A percentile compares a stretch with the other conserved stretches of the same genome.
phyloP scores from a whole-genome alignment of 306 rosid genomes.

The Chamaecrista fasciculata region DNA sequence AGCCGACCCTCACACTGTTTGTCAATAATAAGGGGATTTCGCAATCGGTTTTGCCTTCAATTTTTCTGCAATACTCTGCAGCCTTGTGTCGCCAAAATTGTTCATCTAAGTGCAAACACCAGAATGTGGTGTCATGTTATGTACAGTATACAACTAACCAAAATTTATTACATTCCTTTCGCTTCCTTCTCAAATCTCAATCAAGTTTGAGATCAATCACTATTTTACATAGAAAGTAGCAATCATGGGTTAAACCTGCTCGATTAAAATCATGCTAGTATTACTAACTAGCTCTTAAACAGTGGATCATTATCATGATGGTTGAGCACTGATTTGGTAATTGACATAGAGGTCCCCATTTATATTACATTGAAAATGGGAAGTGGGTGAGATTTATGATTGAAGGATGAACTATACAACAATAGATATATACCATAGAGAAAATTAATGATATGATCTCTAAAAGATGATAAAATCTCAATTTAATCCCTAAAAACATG shows the following conservation, averaged over 20 bases:
- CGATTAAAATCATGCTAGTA: no score
- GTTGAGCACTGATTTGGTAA: not conserved
- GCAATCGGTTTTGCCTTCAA: slow-evolving; percentile 5
- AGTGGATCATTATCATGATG: not conserved
- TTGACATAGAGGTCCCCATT: not conserved
- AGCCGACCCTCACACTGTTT: not conserved
- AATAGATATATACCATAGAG: no score
- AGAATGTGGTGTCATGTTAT: not conserved
- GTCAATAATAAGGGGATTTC: not conserved
- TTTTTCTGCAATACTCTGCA: not conserved
- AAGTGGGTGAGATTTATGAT: not conserved
- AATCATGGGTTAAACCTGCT: no score
- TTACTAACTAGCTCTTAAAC: not conserved
- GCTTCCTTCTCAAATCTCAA: not conserved
- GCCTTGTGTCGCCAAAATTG: not conserved
- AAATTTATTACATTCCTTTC: no score
- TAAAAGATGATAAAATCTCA: no score
- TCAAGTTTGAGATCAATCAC: not conserved
- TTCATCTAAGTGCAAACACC: not conserved
- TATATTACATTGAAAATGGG: not conserved
- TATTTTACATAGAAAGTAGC: no score
- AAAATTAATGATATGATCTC: no score
- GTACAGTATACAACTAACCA: not conserved
- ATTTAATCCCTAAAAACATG: no score
- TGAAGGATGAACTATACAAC: not conserved